Percentiles rank a stretch among this genome's conserved stretches.
Evolutionary conservation across 139 green algal genomes (phyloP).

Genomic region (Edaphochlamys debaryana): DNA sequence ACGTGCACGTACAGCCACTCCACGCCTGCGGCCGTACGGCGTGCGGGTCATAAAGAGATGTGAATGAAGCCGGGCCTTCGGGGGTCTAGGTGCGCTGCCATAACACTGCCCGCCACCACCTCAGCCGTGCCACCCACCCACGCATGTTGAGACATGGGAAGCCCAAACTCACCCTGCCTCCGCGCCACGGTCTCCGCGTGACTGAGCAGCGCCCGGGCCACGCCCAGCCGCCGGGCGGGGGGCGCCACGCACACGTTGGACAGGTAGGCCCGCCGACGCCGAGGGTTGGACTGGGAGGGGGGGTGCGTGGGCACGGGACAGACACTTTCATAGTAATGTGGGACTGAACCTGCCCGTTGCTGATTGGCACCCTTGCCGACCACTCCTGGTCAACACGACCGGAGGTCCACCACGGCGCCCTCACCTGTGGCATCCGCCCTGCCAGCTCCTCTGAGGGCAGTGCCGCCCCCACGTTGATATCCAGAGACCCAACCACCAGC

Average conservation of each 20-base stretch:
- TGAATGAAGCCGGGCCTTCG: too few species aligned
- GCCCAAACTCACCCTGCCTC: background rate
- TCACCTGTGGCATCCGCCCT: conserved; percentile 56
- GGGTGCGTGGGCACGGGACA: too few species aligned
- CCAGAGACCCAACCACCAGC: conserved; percentile 73
- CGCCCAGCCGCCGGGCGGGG: conserved; percentile 56
- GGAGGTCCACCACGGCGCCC: too few species aligned
- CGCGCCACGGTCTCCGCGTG: background rate
- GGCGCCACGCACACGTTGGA: conserved; percentile 81
- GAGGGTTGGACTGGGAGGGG: background rate
- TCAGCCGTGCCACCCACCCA: background rate
- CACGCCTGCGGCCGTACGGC: background rate
- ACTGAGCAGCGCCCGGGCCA: conserved; percentile 55
- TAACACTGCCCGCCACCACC: too few species aligned
- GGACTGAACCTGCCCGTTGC: too few species aligned
- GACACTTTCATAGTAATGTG: background rate
- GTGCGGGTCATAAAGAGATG: too few species aligned
- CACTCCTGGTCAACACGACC: too few species aligned
- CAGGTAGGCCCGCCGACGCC: conserved; percentile 71
- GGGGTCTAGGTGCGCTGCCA: too few species aligned
- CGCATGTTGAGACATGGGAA: background rate
- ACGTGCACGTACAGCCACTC: conserved; percentile 80
- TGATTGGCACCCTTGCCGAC: too few species aligned
- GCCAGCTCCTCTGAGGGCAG: conserved; percentile 83
- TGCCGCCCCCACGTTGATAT: conserved; percentile 76